These are phyloP conservation scores for Luffa acutangula DNA, from an alignment of 306 rosid species.

Conservation along the genomic window DNA sequence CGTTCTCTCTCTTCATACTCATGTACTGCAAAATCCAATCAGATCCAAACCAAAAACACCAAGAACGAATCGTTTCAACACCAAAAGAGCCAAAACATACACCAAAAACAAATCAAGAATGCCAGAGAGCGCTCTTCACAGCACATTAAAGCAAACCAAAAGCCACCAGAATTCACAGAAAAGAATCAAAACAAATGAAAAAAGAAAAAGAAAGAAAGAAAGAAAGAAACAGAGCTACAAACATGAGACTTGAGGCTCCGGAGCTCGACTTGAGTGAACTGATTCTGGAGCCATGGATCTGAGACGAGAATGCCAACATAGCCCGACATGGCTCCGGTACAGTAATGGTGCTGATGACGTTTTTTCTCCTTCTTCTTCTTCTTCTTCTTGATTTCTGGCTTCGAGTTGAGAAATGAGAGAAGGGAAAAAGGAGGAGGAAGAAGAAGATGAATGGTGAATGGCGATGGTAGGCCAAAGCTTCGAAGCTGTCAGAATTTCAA, in stretches of 20 bases:
- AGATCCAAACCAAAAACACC: constrained; percentile 9
- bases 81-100: neutral
- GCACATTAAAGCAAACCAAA: neutral
- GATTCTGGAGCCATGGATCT: constrained; percentile 96
- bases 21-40: constrained; percentile 33
- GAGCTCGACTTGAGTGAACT: constrained; percentile 97
- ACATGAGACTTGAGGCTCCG: constrained; percentile 80
- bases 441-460: neutral
- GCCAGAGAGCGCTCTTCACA: neutral
- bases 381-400: neutral
- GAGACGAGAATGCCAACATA: constrained; percentile 93
- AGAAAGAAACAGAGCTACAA: neutral
- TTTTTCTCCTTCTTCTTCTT: neutral
- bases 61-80: neutral
- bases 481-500: constrained; percentile 61
- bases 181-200: neutral
- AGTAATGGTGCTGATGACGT: neutral
- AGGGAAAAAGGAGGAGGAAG: neutral
- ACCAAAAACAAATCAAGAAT: neutral
- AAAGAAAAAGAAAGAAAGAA: too few species aligned
- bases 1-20: constrained; percentile 85
- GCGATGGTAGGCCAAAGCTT: constrained; percentile 9
- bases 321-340: constrained; percentile 38
- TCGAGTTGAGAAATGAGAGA: neutral
- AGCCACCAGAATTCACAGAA: neutral